Evolutionary conservation across 768 basidiomycete species (phyloP).

Genomic region (Hericium alpestre): DNA sequence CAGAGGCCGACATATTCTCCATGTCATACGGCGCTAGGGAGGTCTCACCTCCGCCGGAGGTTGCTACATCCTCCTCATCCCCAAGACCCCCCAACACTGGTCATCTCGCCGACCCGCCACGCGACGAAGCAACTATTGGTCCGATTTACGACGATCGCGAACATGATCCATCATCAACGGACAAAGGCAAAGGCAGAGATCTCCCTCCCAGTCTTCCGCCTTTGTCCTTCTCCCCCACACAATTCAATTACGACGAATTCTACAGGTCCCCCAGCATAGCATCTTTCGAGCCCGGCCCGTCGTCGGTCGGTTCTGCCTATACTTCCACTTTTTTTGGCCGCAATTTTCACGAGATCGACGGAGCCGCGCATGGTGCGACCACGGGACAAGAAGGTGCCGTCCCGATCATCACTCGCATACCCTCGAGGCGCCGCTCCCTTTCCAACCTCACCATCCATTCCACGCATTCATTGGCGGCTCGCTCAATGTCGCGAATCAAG

Average conservation of each 20-base stretch:
- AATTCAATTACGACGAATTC: conserved; percentile 33
- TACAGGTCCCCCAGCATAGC: conserved; percentile 25
- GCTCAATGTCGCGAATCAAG: conserved; percentile 38
- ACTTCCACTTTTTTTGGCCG: not conserved
- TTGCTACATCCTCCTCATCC: too few species aligned
- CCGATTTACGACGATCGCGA: conserved; percentile 7
- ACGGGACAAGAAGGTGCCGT: not conserved
- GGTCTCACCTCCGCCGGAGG: not conserved
- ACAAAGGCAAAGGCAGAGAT: conserved; percentile 47
- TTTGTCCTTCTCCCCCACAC: conserved; percentile 46
- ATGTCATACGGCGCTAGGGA: conserved; percentile 12
- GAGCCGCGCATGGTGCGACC: not conserved
- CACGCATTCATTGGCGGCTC: conserved; percentile 29
- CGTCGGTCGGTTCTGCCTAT: conserved; percentile 21
- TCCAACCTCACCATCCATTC: conserved; percentile 42
- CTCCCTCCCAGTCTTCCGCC: conserved; percentile 55
- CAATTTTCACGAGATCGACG: not conserved
- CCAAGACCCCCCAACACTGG: too few species aligned
- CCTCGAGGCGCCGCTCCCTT: conserved; percentile 43
- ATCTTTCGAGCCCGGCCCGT: conserved; percentile 19
- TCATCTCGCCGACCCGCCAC: not conserved
- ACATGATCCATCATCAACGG: conserved; percentile 4
- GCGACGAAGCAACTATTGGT: not conserved
- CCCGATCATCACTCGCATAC: conserved; percentile 16
- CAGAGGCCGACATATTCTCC: conserved; percentile 20